Percentiles rank a stretch among this genome's conserved stretches.
phyloP scores from a whole-genome alignment of 208 protist genomes.

The Leishmania lainsoni region DNA sequence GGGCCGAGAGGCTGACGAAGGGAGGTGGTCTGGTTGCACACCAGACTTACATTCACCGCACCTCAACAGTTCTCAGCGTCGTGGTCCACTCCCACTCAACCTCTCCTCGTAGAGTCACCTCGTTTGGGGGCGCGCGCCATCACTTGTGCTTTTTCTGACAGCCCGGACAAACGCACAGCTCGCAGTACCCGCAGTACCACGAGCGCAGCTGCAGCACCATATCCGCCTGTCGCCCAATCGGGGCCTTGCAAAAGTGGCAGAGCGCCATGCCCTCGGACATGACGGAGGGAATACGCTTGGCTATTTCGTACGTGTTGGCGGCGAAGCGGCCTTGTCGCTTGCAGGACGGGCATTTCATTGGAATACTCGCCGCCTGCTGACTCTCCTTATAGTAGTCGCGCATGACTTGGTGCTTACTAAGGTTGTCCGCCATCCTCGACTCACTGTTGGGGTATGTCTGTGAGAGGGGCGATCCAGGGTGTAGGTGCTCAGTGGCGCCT shows the following conservation, averaged over 20 bases:
- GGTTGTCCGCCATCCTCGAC: constrained; percentile 9
- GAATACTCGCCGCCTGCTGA: constrained; percentile 17
- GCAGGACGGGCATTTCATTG: constrained; percentile 64
- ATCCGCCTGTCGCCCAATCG: constrained; percentile 16
- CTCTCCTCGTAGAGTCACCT: not conserved
- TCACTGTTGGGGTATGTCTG: not conserved
- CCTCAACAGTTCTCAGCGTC: not conserved
- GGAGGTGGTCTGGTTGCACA: not conserved
- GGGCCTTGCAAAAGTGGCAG: constrained; percentile 33
- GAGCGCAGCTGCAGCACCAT: constrained; percentile 22
- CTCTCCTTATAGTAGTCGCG: constrained; percentile 72
- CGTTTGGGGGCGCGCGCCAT: not conserved
- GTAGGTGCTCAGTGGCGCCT: not conserved
- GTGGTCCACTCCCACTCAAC: not conserved
- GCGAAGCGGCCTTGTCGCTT: constrained; percentile 49
- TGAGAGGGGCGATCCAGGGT: not conserved
- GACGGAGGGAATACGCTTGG: constrained; percentile 46
- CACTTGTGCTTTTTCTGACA: constrained; percentile 26
- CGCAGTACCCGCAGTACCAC: constrained; percentile 69
- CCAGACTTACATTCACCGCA: not conserved
- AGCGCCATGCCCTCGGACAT: constrained; percentile 33
- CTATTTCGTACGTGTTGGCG: constrained; percentile 63
- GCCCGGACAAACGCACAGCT: constrained; percentile 49
- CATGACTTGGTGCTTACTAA: constrained; percentile 26
- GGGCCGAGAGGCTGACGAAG: not conserved